Evolutionary conservation across 2,329 filamentous ascomycete species (phyloP).

Genomic region (Ascochyta pisi): DNA sequence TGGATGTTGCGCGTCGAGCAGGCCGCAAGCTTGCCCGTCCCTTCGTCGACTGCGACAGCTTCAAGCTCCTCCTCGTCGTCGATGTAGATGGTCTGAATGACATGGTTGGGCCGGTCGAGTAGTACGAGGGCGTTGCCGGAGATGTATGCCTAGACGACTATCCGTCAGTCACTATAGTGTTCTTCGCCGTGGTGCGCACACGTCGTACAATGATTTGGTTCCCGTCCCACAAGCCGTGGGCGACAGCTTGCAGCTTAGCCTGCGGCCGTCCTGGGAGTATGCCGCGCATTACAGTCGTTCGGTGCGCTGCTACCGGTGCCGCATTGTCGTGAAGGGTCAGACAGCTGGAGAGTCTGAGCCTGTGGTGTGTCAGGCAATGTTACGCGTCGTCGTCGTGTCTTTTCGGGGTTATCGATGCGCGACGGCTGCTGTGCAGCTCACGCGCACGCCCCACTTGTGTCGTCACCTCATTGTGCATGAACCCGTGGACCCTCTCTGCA

Average conservation of each 20-base stretch:
- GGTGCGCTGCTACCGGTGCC: constrained; percentile 29
- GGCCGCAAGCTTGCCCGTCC: constrained; percentile 82
- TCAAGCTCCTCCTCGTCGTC: constrained; percentile 73
- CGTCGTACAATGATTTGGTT: constrained; percentile 73
- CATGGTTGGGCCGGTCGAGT: constrained; percentile 73
- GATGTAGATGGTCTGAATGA: constrained; percentile 91
- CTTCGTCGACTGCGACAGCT: constrained; percentile 81
- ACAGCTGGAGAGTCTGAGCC: not conserved
- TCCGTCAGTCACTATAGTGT: constrained; percentile 18
- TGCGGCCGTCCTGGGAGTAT: constrained; percentile 81
- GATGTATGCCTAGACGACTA: constrained; percentile 73
- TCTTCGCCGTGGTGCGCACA: constrained; percentile 5
- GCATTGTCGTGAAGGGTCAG: constrained; percentile 23
- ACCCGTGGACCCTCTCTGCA: too few species aligned
- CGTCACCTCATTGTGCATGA: constrained; percentile 3
- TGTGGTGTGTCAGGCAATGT: constrained; percentile 4
- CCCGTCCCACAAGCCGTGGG: constrained; percentile 75
- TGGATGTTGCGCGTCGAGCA: constrained; percentile 72
- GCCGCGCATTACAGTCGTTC: constrained; percentile 66
- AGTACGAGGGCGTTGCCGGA: constrained; percentile 88
- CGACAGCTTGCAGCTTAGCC: constrained; percentile 78
- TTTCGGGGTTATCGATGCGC: constrained; percentile 2
- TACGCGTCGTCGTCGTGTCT: constrained; percentile 1
- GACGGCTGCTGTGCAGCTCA: constrained; percentile 29
- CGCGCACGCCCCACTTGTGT: constrained; percentile 44